Base-by-base conservation (phyloP, 495 filamentous ascomycete species). In the Usnea hakonensis region DNA sequence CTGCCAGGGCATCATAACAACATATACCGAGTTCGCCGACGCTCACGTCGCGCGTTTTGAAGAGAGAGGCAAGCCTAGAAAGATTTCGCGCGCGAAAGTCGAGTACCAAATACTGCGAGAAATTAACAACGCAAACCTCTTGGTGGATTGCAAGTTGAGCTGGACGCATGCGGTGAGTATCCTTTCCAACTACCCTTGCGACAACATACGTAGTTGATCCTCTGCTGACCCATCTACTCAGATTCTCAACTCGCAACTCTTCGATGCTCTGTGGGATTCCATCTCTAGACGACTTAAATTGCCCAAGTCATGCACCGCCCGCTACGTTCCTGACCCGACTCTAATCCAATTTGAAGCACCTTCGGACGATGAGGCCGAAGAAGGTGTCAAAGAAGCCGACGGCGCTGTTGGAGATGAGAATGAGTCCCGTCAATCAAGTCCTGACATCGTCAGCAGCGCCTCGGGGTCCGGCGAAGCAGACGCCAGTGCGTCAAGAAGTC, bases 221-320 rank as follows among this genome's bases (percentile, higher is more conserved):
- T 23, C n/a, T 32, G n/a, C 35, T 58, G 5, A 63, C 19, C 23
- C 4, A 19, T 41, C 10, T 23, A 37, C 33, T 8, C 38, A 70
- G 68, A 64, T 70, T 21, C 63, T 70, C 16, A 55, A 59, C 8
- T 65, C 64, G 21, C 0, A 23, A n/a, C 37, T 30, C 4, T 70
- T 70, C 53, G 57, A 68, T 3, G 26, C 58, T n/a, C 65, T 64
- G 19, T 70, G 68, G 66, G 2, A 14, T 0, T 38, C 16, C 2
- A 9, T 21, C 19, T 5, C 33, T 10, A 23, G 23, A 0, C 46
- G 56, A 2, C 32, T 37, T 55, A 11, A 30, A 0, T 61, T 66
- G 10, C 38, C 64, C 3, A 1, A 43, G 2, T 5, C n/a, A 35
- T 30, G 30, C 3, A 56, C 48, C 7, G 16, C 16, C 10, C 60